phyloP scores from a whole-genome alignment of 805 yeast species.

The Hanseniaspora mollemarum region DNA sequence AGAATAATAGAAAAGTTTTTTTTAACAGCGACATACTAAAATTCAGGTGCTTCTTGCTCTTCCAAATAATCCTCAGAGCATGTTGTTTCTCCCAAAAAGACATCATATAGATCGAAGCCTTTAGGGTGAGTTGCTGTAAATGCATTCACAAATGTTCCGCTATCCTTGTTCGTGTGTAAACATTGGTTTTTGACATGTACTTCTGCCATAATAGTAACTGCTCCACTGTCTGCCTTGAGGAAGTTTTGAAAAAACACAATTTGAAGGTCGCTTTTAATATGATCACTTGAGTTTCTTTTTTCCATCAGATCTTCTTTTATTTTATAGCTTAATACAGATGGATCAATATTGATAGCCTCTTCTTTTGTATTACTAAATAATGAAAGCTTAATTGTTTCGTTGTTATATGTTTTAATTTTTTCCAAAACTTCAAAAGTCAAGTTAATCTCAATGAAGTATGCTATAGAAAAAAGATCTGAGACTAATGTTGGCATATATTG shows the following conservation, averaged over 20 bases:
- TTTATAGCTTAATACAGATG: conserved; percentile 1
- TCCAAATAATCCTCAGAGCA: background rate
- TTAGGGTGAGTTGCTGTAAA: background rate
- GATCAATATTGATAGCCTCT: conserved; percentile 1
- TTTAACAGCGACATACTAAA: background rate
- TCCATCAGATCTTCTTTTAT: conserved; percentile 12
- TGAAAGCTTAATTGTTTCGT: background rate
- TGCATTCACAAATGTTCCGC: background rate
- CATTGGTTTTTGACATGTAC: background rate
- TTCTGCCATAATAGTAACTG: background rate
- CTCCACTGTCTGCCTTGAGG: background rate
- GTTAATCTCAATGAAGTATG: conserved; percentile 5
- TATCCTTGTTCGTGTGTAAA: background rate
- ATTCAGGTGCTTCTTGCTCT: conserved; percentile 13
- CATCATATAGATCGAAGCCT: background rate
- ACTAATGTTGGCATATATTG: background rate
- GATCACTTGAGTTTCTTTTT: background rate
- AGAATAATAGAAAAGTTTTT: background rate
- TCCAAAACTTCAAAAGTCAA: background rate
- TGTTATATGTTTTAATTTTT: conserved; percentile 1
- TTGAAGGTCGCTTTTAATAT: background rate
- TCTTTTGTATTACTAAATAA: background rate
- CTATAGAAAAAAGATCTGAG: background rate
- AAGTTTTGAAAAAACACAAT: conserved; percentile 2
- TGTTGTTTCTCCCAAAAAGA: background rate